Percentiles rank a stretch among this genome's conserved stretches.
phyloP scores from a whole-genome alignment of 805 yeast species.

The Monosporozyma servazzii region DNA sequence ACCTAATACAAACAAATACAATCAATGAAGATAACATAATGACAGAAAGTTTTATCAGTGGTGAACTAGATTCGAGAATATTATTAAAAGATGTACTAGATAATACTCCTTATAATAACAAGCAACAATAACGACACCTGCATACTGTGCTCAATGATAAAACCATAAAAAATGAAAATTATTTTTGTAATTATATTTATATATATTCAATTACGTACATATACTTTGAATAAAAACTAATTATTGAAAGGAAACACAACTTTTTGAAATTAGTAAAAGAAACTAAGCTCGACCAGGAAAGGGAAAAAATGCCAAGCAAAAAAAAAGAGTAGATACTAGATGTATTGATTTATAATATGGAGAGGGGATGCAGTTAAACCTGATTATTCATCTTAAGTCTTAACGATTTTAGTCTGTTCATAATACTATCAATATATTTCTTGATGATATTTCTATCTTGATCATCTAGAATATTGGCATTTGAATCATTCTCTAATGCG shows the following conservation, averaged over 20 bases:
- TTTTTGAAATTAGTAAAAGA: background rate
- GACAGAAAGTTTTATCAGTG: slow-evolving; percentile 1
- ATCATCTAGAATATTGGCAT: slow-evolving; percentile 60
- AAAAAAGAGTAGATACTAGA: background rate
- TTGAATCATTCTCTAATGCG: slow-evolving; percentile 50
- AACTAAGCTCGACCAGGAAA: background rate
- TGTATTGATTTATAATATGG: background rate
- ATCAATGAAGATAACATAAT: slow-evolving; percentile 3
- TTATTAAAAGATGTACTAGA: slow-evolving; percentile 1
- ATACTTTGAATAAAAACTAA: background rate
- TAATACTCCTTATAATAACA: background rate
- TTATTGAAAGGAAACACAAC: no score
- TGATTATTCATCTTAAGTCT: slow-evolving; percentile 41
- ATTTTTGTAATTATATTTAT: background rate
- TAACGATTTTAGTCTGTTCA: slow-evolving; percentile 65
- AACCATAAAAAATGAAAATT: background rate
- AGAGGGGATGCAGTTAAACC: background rate
- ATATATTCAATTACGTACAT: background rate
- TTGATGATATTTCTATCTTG: slow-evolving; percentile 72
- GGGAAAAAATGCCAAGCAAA: background rate
- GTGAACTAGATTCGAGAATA: slow-evolving; percentile 1
- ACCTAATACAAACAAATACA: slow-evolving; percentile 1
- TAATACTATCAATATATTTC: slow-evolving; percentile 73
- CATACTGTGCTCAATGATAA: background rate
- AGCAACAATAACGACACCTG: background rate